These are phyloP conservation scores for Reticulascus tulasneorum DNA, from an alignment of 2,329 filamentous ascomycete genomes.

Conservation along the genomic window DNA sequence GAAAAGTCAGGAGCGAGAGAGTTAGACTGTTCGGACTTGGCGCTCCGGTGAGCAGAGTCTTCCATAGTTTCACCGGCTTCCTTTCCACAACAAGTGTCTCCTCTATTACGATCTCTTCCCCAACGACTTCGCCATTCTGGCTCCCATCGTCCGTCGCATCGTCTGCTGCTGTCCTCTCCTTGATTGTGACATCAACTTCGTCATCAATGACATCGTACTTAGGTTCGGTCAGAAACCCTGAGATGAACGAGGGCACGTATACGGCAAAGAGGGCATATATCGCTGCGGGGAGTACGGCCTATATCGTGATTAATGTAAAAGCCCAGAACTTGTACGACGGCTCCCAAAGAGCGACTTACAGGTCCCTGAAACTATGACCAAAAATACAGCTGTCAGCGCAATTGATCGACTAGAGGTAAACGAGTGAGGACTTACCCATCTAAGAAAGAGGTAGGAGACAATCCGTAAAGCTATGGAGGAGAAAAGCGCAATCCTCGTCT, in stretches of 20 bases:
- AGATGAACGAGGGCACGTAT: constrained; percentile 61
- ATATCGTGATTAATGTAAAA: constrained; percentile 3
- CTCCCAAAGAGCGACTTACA: constrained; percentile 16
- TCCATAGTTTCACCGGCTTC: constrained; percentile 52
- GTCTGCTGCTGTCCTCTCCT: constrained; percentile 35
- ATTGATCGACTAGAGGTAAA: too few relatives aligned
- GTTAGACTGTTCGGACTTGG: constrained; percentile 68
- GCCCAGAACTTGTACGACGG: background rate
- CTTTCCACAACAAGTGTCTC: constrained; percentile 60
- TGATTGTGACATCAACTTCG: constrained; percentile 53
- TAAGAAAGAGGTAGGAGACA: constrained; percentile 53
- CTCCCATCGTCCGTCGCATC: constrained; percentile 30
- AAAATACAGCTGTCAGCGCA: constrained; percentile 9
- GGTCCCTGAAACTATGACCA: constrained; percentile 24
- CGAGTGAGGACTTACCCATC: constrained; percentile 47
- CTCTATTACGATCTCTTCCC: constrained; percentile 55
- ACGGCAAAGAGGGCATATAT: constrained; percentile 61
- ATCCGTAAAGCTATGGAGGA: constrained; percentile 48
- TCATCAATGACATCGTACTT: constrained; percentile 58
- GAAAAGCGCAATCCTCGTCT: constrained; percentile 30
- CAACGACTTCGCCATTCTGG: constrained; percentile 29
- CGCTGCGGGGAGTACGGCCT: constrained; percentile 17
- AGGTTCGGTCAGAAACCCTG: constrained; percentile 52
- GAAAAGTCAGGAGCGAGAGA: constrained; percentile 63
- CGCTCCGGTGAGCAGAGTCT: constrained; percentile 69